phyloP scores from a whole-genome alignment of 164 flowering plant genomes.

The Protea cynaroides region DNA sequence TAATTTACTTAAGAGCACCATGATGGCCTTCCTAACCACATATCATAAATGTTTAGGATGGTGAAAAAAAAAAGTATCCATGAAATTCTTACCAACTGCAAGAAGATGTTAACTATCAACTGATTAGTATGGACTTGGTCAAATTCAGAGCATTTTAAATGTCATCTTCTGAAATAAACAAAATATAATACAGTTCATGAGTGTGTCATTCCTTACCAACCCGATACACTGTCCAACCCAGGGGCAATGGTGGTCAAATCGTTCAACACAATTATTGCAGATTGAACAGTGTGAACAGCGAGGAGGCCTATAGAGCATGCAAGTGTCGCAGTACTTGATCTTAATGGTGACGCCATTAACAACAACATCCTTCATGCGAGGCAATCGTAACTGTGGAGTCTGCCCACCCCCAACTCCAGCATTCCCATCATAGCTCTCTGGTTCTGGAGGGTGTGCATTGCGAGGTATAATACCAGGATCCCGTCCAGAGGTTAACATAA shows the following conservation, averaged over 20 bases:
- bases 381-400: conserved; percentile 79
- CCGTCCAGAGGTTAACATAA: conserved; percentile 87
- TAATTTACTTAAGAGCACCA: background rate
- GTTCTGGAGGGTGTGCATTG: conserved; percentile 94
- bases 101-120: background rate
- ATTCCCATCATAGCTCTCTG: conserved; percentile 68
- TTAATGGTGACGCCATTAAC: conserved; percentile 76
- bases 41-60: too few relatives aligned
- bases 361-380: conserved; percentile 77
- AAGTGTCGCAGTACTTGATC: conserved; percentile 92
- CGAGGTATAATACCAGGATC: conserved; percentile 99
- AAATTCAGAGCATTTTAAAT: background rate
- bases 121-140: background rate
- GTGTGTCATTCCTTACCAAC: conserved; percentile 47
- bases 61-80: too few relatives aligned
- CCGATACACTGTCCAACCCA: conserved; percentile 99
- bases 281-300: conserved; percentile 96
- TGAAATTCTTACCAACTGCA: too few relatives aligned
- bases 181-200: background rate
- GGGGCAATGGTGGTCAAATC: conserved; percentile 96
- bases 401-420: conserved; percentile 59
- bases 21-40: too few relatives aligned
- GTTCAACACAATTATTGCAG: conserved; percentile 88
- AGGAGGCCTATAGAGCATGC: conserved; percentile 98
- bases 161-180: background rate